Percentiles rank a stretch among this genome's conserved stretches.
phyloP scores from a whole-genome alignment of 2,329 filamentous ascomycete genomes.

The Colletotrichum cordylinicola region DNA sequence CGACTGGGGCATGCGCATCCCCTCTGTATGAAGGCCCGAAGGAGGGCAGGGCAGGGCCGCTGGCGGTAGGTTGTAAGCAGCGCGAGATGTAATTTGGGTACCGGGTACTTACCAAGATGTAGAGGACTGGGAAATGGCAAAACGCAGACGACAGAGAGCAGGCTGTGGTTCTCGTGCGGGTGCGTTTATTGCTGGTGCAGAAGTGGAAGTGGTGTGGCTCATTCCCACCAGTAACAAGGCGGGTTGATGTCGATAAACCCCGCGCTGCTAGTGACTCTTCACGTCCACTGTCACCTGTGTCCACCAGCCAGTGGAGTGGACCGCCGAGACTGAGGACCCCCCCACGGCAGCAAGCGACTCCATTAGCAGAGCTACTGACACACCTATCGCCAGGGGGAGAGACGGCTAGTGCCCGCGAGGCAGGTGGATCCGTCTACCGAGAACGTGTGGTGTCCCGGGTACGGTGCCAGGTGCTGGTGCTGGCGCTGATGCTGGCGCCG shows the following conservation, averaged over 20 bases:
- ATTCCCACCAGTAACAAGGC: not conserved
- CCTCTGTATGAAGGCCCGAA: slow-evolving; percentile 16
- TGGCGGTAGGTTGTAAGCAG: not conserved
- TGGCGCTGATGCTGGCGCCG: not conserved
- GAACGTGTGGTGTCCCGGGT: not conserved
- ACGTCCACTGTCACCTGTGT: not conserved
- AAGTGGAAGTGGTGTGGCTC: not conserved
- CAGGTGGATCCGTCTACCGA: not conserved
- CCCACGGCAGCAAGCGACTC: slow-evolving; percentile 1
- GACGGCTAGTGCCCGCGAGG: not conserved
- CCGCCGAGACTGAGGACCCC: not conserved
- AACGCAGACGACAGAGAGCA: not conserved
- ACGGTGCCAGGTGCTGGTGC: not conserved
- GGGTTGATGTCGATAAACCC: not conserved
- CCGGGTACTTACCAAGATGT: not conserved
- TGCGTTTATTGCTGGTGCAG: not conserved
- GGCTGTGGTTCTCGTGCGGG: slow-evolving; percentile 1
- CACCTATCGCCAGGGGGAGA: not conserved
- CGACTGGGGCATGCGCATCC: not conserved
- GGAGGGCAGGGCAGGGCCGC: not conserved
- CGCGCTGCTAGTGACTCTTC: not conserved
- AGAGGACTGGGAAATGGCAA: not conserved
- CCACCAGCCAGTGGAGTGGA: slow-evolving; percentile 12
- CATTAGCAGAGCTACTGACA: slow-evolving; percentile 7
- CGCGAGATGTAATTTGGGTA: slow-evolving; percentile 7